A percentile compares a stretch with the other conserved stretches of the same genome.
Evolutionary conservation across 75 land plant species (phyloP).

Genomic region (Cryptomeria japonica): DNA sequence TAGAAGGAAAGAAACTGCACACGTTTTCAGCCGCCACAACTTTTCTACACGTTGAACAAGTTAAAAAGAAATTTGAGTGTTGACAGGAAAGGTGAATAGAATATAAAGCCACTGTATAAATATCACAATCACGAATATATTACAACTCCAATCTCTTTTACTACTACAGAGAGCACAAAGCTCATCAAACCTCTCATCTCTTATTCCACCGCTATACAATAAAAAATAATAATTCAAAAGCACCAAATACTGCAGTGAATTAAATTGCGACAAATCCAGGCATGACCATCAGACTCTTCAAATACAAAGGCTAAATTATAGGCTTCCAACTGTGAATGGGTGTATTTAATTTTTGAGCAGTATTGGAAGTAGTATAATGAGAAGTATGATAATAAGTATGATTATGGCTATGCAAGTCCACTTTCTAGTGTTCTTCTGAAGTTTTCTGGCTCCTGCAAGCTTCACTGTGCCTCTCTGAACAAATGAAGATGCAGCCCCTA

Average conservation of each 20-base stretch:
- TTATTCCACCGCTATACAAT: not conserved
- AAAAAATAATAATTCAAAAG: not conserved
- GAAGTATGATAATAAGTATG: constrained; percentile 32
- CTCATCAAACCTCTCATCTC: not conserved
- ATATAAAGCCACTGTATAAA: not conserved
- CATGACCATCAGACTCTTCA: not conserved
- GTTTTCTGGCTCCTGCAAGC: constrained; percentile 28
- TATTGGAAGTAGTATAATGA: constrained; percentile 32
- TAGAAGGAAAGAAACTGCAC: too few species aligned
- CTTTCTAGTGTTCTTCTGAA: constrained; percentile 44
- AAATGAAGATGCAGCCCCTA: constrained; percentile 36
- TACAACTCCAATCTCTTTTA: not conserved
- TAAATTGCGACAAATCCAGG: not conserved
- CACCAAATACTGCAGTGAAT: not conserved
- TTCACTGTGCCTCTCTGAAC: constrained; percentile 41
- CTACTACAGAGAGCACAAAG: not conserved
- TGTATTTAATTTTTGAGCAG: constrained; percentile 12
- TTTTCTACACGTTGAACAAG: too few species aligned
- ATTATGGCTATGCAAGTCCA: constrained; percentile 51
- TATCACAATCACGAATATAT: not conserved
- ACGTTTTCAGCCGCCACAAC: too few species aligned
- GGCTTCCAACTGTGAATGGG: not conserved
- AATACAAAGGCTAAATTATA: not conserved
- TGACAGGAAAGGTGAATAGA: not conserved
- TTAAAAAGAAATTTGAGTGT: too few species aligned